Evolutionary conservation across 208 protist species (phyloP).

Genomic region (Kentomonas sorsogonicus): DNA sequence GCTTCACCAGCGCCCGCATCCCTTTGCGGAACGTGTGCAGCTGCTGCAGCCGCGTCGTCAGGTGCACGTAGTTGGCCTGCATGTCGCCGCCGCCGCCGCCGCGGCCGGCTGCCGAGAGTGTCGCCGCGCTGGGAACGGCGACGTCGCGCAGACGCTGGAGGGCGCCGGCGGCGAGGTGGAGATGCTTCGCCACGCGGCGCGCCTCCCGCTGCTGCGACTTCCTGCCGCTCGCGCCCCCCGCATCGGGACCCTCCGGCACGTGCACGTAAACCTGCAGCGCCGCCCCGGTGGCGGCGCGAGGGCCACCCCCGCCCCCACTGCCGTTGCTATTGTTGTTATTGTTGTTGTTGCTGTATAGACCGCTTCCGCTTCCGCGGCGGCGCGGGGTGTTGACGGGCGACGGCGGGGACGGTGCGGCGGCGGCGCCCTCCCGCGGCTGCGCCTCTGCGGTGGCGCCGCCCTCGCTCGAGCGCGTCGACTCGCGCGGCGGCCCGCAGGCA

Average conservation of each 20-base stretch:
- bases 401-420: too few relatives aligned
- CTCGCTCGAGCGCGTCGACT: constrained; percentile 7
- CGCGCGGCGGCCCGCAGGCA: background rate
- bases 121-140: constrained; percentile 7
- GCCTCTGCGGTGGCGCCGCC: constrained; percentile 1
- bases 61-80: constrained; percentile 12
- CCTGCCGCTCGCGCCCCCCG: background rate
- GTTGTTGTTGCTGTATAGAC: too few relatives aligned
- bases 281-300: background rate
- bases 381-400: too few relatives aligned
- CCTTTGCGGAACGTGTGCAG: constrained; percentile 54
- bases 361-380: too few relatives aligned
- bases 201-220: background rate
- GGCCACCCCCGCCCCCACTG: background rate
- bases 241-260: background rate
- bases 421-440: background rate
- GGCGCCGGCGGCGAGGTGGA: constrained; percentile 6
- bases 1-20: constrained; percentile 52
- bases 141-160: constrained; percentile 23
- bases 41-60: constrained; percentile 50
- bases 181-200: constrained; percentile 1
- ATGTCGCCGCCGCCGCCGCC: background rate
- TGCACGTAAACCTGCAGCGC: constrained; percentile 9
- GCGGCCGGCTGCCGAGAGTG: background rate
- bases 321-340: background rate